Conservation (phyloP, 2,329 filamentous ascomycete genomes). For the Plenodomus lindquistii region DNA sequence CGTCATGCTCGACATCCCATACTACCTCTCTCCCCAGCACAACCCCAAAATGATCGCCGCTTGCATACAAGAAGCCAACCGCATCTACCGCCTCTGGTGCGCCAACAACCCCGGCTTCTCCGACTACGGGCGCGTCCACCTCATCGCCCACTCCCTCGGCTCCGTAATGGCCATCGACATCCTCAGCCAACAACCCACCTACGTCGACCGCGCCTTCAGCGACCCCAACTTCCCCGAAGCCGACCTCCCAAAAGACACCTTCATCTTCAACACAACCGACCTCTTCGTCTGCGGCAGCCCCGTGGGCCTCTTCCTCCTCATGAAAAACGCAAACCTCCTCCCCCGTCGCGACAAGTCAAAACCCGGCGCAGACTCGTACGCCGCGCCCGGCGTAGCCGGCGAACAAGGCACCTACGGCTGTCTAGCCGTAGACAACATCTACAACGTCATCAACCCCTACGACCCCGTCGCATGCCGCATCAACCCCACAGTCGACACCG, state of each 20-base stretch:
- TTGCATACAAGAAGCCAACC: conserved; percentile 86
- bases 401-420: conserved; percentile 82
- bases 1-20: conserved; percentile 97
- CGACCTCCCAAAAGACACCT: conserved; percentile 58
- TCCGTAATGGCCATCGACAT: conserved; percentile 95
- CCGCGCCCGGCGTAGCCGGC: conserved; percentile 66
- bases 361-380: conserved; percentile 67
- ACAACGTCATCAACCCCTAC: conserved; percentile 82
- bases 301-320: conserved; percentile 86
- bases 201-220: conserved; percentile 54
- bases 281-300: conserved; percentile 90
- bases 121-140: conserved; percentile 79
- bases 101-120: conserved; percentile 87
- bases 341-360: conserved; percentile 79
- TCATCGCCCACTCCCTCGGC: conserved; percentile 91
- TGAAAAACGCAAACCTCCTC: conserved; percentile 73
- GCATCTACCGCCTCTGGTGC: conserved; percentile 95
- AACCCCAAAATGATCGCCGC: conserved; percentile 93
- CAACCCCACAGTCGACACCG: conserved; percentile 84
- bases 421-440: conserved; percentile 91
- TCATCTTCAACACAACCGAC: conserved; percentile 91
- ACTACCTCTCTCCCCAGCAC: conserved; percentile 89
- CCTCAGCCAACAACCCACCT: conserved; percentile 83
- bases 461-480: conserved; percentile 88
- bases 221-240: conserved; percentile 45